Evolutionary conservation across 768 basidiomycete genomes (phyloP).

Genomic region (Phylloporus scabripes): DNA sequence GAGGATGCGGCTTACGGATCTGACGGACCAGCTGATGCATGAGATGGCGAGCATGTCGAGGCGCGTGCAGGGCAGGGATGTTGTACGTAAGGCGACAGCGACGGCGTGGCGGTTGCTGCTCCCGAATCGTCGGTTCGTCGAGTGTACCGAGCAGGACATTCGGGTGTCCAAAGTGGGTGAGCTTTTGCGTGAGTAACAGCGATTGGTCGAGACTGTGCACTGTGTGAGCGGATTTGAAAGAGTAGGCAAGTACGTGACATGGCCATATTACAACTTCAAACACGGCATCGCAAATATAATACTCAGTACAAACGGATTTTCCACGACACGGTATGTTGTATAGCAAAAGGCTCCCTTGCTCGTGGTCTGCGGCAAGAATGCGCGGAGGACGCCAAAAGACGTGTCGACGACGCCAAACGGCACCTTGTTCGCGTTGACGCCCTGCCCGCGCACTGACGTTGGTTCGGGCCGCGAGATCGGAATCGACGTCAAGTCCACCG

Average conservation of each 20-base stretch:
- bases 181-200: conserved; percentile 75
- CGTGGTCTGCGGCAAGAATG: conserved; percentile 50
- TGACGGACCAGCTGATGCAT: conserved; percentile 77
- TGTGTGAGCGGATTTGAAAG: conserved; percentile 42
- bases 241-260: conserved; percentile 5
- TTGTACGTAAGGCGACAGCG: conserved; percentile 32
- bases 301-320: no score
- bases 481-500: conserved; percentile 78
- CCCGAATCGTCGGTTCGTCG: conserved; percentile 56
- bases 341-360: no score
- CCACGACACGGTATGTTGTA: no score
- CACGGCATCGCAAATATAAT: no score
- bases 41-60: conserved; percentile 35
- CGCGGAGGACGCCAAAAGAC: conserved; percentile 80
- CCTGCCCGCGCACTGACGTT: conserved; percentile 38
- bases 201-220: conserved; percentile 65
- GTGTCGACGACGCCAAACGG: conserved; percentile 84
- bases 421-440: conserved; percentile 68
- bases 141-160: conserved; percentile 71
- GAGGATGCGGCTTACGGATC: conserved; percentile 41
- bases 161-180: conserved; percentile 74
- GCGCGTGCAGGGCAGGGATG: conserved; percentile 30
- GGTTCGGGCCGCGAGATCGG: conserved; percentile 57
- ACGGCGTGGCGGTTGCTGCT: conserved; percentile 42
- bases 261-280: no score